phyloP scores from a whole-genome alignment of 2,329 filamentous ascomycete species.

The Amauroascus niger region DNA sequence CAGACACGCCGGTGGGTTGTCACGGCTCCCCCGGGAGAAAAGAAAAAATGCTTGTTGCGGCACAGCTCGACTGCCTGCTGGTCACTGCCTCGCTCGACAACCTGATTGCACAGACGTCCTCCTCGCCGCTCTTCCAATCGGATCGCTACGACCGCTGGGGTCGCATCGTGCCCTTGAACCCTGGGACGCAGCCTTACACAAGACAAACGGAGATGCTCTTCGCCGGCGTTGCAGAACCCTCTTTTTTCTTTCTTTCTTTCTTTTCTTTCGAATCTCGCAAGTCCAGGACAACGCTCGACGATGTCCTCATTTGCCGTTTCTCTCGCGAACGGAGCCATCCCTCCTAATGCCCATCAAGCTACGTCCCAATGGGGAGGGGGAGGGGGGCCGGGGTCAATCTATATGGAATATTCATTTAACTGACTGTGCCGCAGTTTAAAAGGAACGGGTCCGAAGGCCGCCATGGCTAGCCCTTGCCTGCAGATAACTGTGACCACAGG shows the following conservation, averaged over 20 bases:
- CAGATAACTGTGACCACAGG: not conserved
- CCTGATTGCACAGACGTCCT: slow-evolving; percentile 4
- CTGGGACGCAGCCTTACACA: not conserved
- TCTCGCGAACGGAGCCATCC: not conserved
- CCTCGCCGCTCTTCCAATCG: not conserved
- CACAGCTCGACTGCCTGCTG: slow-evolving; percentile 1
- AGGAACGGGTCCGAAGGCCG: not conserved
- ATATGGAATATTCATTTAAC: not conserved
- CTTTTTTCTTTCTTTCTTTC: no score
- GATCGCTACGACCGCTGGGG: not conserved
- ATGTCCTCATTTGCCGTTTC: not conserved
- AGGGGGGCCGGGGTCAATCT: not conserved
- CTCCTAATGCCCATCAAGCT: not conserved
- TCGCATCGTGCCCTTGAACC: not conserved
- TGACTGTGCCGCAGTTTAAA: slow-evolving; percentile 6
- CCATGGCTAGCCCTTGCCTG: not conserved
- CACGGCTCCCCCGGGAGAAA: not conserved
- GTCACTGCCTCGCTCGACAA: slow-evolving; percentile 2
- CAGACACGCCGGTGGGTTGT: not conserved
- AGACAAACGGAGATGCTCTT: no score
- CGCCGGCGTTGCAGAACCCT: not conserved
- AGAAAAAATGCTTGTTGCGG: not conserved
- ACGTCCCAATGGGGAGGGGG: not conserved
- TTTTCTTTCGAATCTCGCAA: no score
- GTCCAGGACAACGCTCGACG: no score